These are phyloP conservation scores for Blastocystis hominis DNA, from an alignment of 352 stramenopile genomes.

Conservation along the genomic window DNA sequence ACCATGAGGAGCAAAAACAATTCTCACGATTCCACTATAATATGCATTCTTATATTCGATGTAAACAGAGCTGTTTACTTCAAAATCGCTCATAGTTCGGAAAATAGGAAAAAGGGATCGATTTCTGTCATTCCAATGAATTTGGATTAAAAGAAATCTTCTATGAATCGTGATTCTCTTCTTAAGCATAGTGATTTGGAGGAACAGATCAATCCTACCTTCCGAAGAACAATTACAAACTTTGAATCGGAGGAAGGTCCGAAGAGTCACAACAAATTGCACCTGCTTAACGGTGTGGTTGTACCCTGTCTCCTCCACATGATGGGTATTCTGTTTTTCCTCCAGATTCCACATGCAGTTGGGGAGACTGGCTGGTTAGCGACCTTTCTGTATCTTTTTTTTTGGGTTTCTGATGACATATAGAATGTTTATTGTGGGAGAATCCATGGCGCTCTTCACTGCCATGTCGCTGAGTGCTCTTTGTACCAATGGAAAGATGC, in stretches of 20 bases:
- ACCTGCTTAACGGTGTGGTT: conserved; percentile 67
- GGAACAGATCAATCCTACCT: background rate
- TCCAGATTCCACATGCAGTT: conserved; percentile 69
- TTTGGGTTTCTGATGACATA: conserved; percentile 60
- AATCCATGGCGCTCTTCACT: conserved; percentile 68
- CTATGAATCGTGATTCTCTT: background rate
- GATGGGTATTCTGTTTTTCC: conserved; percentile 73
- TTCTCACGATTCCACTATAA: no score
- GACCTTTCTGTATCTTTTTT: conserved; percentile 67
- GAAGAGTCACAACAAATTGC: conserved; percentile 60
- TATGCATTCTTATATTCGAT: no score
- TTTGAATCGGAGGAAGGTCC: conserved; percentile 28
- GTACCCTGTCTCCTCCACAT: conserved; percentile 74
- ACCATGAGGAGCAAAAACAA: no score
- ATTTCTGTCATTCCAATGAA: no score
- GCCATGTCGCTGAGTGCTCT: conserved; percentile 70
- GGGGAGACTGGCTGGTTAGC: conserved; percentile 69
- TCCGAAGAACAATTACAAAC: conserved; percentile 10
- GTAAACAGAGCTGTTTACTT: no score
- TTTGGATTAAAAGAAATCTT: no score
- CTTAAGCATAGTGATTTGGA: background rate
- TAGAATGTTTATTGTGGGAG: conserved; percentile 61
- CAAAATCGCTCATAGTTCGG: no score
- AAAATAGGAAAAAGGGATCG: no score
- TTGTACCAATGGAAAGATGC: conserved; percentile 71